Base-by-base conservation (phyloP, 2,329 filamentous ascomycete genomes). In the Nannizziopsis barbatae region DNA sequence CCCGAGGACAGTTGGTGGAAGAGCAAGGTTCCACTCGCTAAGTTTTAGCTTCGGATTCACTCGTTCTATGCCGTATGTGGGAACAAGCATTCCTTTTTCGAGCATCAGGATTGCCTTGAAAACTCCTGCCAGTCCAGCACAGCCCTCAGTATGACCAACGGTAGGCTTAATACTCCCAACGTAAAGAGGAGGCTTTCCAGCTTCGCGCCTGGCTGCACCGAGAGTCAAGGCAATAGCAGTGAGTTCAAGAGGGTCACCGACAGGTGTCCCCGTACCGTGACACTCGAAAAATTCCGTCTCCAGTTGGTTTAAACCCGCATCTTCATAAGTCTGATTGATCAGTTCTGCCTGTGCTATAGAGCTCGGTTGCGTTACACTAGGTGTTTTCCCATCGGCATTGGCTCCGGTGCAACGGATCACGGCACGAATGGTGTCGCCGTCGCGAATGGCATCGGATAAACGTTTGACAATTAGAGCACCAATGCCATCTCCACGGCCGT, bases 401-500 rank as follows among this genome's bases (percentile, higher is more conserved):
- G 57, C 51, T 5, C 47, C 53, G 0, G 59, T 57, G 14, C 50
- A 54, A 4, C 62, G 57, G 15, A 65, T 59, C 12, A 64, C 53
- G 18, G 60, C 60, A 11, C 67, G 58, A 33, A 74, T 65, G 1
- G 60, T 52, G 43, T 74, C 69, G 1, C 64, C 65, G 50, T 72
- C 65, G 0, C 45, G 54, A 2, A 78, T 45, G 0, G 76, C 76
- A 1, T 66, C 57, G 1, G 55, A 57, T 0, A 78, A 56, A 1
- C 58, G 61, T 57, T 78, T 79, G 0, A 80, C 51, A 0, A 78
- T 58, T 0, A 79, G 47, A 0, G 63, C 60, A 0, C 66, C 66
- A 7, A 75, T 56, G 1, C 74, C 75, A 46, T 79, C 75, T 2
- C 70, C 73, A 2, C 73, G 64, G 27, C 61, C 71, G 59, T 65